Conservation (phyloP, 441 rosid genomes). For the Populus hybrid region DNA sequence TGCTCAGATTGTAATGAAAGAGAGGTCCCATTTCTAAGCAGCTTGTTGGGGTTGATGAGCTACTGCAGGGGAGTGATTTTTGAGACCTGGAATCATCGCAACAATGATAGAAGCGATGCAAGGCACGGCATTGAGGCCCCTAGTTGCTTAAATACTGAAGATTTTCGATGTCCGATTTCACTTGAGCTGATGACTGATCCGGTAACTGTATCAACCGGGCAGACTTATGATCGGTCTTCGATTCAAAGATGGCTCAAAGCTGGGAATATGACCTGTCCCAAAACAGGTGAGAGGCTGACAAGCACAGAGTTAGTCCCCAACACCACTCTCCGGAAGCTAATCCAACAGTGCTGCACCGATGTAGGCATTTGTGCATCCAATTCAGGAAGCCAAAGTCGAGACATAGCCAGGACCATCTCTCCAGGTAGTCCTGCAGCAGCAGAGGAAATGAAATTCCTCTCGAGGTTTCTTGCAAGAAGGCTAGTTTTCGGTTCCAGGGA, state of each 20-base stretch:
- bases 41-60: conserved; percentile 55
- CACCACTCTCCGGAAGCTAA: conserved; percentile 47
- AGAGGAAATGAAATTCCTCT: conserved; percentile 42
- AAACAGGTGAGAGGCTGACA: conserved; percentile 58
- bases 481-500: conserved; percentile 51
- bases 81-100: conserved; percentile 33
- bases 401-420: conserved; percentile 37
- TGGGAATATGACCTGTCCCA: conserved; percentile 71
- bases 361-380: conserved; percentile 42
- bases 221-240: conserved; percentile 79
- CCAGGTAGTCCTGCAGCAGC: conserved; percentile 54
- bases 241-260: conserved; percentile 73
- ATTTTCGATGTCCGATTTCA: conserved; percentile 79
- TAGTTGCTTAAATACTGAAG: conserved; percentile 54
- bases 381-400: conserved; percentile 32
- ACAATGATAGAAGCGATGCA: conserved; percentile 28
- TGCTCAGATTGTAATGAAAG: conserved; percentile 30
- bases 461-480: conserved; percentile 46
- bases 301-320: conserved; percentile 59
- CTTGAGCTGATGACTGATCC: conserved; percentile 85
- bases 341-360: conserved; percentile 50
- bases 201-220: conserved; percentile 69
- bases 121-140: conserved; percentile 36
- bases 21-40: conserved; percentile 47
- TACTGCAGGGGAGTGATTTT: conserved; percentile 63